Evolutionary conservation across 176 grass and related monocot genomes (phyloP).

Genomic region (Avena insularis): DNA sequence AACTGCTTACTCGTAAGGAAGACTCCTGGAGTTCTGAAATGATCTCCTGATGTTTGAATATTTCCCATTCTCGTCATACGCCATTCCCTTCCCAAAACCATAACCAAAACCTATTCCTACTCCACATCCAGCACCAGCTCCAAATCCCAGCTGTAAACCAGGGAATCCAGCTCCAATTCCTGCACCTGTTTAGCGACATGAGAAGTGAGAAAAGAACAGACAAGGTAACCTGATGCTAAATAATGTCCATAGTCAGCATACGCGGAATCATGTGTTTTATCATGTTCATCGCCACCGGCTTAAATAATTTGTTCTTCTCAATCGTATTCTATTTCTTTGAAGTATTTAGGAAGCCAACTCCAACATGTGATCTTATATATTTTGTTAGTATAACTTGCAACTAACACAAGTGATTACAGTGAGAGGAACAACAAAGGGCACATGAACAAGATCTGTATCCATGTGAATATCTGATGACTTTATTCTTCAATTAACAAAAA

Average conservation of each 20-base stretch:
- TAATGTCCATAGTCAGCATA: not conserved
- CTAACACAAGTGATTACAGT: slow-evolving; percentile 11
- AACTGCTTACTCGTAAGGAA: slow-evolving; percentile 70
- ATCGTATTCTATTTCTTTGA: not conserved
- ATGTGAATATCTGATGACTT: no score
- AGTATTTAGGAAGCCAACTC: not conserved
- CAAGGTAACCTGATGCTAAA: not conserved
- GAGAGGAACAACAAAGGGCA: not conserved
- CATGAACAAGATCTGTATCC: not conserved
- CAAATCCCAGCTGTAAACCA: slow-evolving; percentile 81
- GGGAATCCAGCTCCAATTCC: slow-evolving; percentile 88
- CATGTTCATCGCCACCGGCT: not conserved
- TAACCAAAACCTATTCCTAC: slow-evolving; percentile 93
- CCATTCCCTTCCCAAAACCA: slow-evolving; percentile 81
- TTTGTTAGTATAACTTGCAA: not conserved
- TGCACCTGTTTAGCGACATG: slow-evolving; percentile 57
- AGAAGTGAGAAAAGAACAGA: slow-evolving; percentile 28
- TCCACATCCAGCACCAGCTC: slow-evolving; percentile 87
- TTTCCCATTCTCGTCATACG: slow-evolving; percentile 77
- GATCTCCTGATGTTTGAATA: slow-evolving; percentile 82
- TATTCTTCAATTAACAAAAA: no score
- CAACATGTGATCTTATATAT: not conserved
- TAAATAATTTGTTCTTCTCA: slow-evolving; percentile 22
- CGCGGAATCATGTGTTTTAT: not conserved
- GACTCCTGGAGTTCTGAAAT: slow-evolving; percentile 54